Conservation (phyloP, 192 early-diverging fungal genomes). For the Gaertneriomyces semiglobifer region DNA sequence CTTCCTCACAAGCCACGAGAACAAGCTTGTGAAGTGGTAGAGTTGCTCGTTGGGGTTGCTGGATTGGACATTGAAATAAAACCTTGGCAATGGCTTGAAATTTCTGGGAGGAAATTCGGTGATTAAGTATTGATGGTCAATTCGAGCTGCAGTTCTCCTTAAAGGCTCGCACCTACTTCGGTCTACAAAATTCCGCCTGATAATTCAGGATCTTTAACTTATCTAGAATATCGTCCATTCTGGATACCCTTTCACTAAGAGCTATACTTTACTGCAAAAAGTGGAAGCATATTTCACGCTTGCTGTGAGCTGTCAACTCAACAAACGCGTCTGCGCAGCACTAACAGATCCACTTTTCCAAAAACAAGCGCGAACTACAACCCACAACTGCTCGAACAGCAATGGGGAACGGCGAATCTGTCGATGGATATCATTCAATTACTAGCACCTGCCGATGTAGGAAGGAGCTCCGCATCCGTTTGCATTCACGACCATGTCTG, state of each 20-base stretch:
- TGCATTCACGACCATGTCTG: too few species aligned
- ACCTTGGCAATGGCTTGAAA: conserved; percentile 38
- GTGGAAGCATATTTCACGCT: not conserved
- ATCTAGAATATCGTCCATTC: conserved; percentile 50
- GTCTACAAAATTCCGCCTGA: conserved; percentile 45
- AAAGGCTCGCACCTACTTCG: conserved; percentile 27
- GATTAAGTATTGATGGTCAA: not conserved
- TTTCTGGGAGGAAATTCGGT: conserved; percentile 18
- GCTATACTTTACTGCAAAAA: not conserved
- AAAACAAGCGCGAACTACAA: too few species aligned
- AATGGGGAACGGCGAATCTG: not conserved
- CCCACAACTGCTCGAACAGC: not conserved
- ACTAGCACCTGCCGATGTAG: too few species aligned
- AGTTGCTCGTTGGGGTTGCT: conserved; percentile 59
- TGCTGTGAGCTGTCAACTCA: not conserved
- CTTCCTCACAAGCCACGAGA: conserved; percentile 49
- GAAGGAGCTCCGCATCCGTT: too few species aligned
- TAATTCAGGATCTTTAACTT: conserved; percentile 50
- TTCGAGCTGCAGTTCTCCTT: too few species aligned
- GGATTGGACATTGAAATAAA: conserved; percentile 40
- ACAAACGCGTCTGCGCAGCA: not conserved
- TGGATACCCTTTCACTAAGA: not conserved
- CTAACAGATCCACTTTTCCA: not conserved
- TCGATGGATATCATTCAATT: not conserved
- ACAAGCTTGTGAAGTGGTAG: conserved; percentile 48